phyloP scores from a whole-genome alignment of 2,329 filamentous ascomycete genomes.

The Fusarium abutilonis region DNA sequence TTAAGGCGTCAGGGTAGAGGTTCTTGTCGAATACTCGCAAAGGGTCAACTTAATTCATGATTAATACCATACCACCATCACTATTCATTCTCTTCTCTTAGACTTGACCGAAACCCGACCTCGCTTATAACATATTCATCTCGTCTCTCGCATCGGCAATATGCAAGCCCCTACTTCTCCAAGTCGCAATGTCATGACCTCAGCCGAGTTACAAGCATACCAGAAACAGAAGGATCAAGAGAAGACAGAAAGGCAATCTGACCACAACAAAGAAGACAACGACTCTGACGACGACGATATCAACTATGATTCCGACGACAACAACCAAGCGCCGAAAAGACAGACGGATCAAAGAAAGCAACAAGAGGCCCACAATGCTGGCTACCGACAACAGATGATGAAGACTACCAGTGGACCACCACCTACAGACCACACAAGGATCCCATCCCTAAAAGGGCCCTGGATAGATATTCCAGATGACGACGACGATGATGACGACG shows the following conservation, averaged over 20 bases:
- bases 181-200: conserved; percentile 30
- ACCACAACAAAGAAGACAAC: conserved; percentile 5
- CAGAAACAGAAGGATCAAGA: conserved; percentile 14
- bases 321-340: conserved; percentile 1
- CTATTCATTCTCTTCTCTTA: neutral
- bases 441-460: conserved; percentile 11
- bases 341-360: conserved; percentile 18
- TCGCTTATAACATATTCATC: neutral
- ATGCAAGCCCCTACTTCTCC: conserved; percentile 30
- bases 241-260: conserved; percentile 1
- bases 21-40: neutral
- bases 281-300: conserved; percentile 22
- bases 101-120: neutral
- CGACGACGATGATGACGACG: conserved; percentile 18
- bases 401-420: conserved; percentile 27
- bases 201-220: conserved; percentile 27
- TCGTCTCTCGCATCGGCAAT: neutral
- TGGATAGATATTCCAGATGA: conserved; percentile 7
- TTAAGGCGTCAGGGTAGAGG: neutral
- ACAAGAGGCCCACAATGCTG: conserved; percentile 31
- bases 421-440: conserved; percentile 4
- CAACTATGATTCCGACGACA: conserved; percentile 29
- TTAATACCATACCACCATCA: neutral
- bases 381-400: conserved; percentile 36
- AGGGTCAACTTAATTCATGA: neutral